Conservation (phyloP, 495 filamentous ascomycete species). For the Gamarada debralockiae region DNA sequence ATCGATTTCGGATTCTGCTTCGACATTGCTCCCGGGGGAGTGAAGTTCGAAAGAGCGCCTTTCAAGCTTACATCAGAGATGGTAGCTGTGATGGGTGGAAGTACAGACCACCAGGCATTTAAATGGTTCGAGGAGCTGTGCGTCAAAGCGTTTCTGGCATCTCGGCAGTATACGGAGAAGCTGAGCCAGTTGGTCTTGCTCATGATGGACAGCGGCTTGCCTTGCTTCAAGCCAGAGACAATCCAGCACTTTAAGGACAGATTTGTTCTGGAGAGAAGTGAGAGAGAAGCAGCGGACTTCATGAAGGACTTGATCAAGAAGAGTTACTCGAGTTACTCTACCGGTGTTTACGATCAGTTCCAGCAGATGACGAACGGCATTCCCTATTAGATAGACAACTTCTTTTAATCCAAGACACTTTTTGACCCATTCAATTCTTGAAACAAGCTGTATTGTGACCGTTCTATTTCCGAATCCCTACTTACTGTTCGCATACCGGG, state of each 20-base stretch:
- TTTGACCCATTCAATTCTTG: too few relatives aligned
- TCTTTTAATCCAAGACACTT: too few relatives aligned
- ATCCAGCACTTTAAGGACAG: constrained; percentile 88
- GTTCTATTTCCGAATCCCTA: too few relatives aligned
- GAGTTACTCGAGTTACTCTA: constrained; percentile 84
- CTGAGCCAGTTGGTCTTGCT: constrained; percentile 82
- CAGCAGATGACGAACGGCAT: constrained; percentile 97
- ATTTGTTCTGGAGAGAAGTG: constrained; percentile 89
- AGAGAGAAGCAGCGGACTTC: constrained; percentile 92
- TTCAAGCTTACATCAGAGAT: constrained; percentile 98
- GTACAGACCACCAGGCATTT: constrained; percentile 78
- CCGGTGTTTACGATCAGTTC: constrained; percentile 93
- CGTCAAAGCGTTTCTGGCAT: constrained; percentile 92
- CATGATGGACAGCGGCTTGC: constrained; percentile 95
- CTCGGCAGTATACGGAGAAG: constrained; percentile 81
- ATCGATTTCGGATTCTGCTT: constrained; percentile 99
- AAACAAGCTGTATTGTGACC: too few relatives aligned
- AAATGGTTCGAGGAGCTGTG: constrained; percentile 95
- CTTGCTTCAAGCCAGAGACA: constrained; percentile 97
- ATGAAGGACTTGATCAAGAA: constrained; percentile 85
- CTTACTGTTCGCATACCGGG: too few relatives aligned
- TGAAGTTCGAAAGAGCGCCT: constrained; percentile 94
- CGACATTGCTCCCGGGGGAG: constrained; percentile 94
- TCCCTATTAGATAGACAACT: constrained; percentile 61
- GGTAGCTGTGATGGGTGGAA: constrained; percentile 96